Evolutionary conservation across 495 filamentous ascomycete species (phyloP).

Genomic region (Tuber indicum): DNA sequence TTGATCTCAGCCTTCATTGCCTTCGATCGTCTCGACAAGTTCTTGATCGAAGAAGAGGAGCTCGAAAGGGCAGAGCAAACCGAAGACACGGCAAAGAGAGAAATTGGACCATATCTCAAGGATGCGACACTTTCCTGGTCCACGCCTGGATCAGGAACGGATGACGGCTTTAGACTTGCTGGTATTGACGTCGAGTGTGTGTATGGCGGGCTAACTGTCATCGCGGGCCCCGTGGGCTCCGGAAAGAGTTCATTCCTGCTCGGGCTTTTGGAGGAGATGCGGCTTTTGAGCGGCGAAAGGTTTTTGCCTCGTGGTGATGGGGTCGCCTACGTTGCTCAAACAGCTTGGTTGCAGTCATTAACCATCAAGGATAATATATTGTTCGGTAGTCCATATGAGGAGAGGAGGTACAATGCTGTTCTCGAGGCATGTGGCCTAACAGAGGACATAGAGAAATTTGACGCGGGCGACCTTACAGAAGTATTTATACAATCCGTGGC

Average conservation of each 20-base stretch:
- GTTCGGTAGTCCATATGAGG: constrained; percentile 50
- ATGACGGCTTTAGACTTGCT: constrained; percentile 47
- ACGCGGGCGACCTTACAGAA: constrained; percentile 59
- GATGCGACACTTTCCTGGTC: constrained; percentile 36
- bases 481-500: constrained; percentile 61
- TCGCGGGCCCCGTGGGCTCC: constrained; percentile 53
- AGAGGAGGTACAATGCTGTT: constrained; percentile 50
- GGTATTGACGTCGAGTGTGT: constrained; percentile 50
- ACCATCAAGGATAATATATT: constrained; percentile 55
- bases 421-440: constrained; percentile 59
- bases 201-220: constrained; percentile 50
- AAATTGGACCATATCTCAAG: constrained; percentile 20
- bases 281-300: constrained; percentile 48
- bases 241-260: constrained; percentile 61
- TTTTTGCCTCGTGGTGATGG: constrained; percentile 52
- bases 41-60: constrained; percentile 39
- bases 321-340: constrained; percentile 52
- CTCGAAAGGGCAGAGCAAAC: constrained; percentile 12
- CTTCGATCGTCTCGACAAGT: constrained; percentile 39
- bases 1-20: constrained; percentile 36
- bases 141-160: constrained; percentile 32
- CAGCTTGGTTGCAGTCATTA: constrained; percentile 53
- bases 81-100: neutral
- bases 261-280: constrained; percentile 57
- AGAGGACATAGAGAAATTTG: constrained; percentile 57